These are phyloP conservation scores for Inonotus obliquus DNA, from an alignment of 1,284 basidiomycete genomes.

Conservation along the genomic window DNA sequence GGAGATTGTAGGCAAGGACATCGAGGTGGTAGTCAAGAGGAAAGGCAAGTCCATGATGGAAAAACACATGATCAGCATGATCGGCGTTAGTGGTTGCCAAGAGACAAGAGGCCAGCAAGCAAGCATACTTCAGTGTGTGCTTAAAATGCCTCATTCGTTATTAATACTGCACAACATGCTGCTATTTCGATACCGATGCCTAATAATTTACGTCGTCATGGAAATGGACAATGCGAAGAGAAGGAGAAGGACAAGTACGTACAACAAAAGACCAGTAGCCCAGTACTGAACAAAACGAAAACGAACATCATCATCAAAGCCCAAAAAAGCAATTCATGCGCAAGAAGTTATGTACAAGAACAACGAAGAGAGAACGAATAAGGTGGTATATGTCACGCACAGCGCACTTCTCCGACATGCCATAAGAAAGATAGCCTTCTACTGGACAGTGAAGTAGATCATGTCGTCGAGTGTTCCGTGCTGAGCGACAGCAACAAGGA, in stretches of 20 bases:
- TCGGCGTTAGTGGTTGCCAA: neutral
- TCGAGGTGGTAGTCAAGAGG: neutral
- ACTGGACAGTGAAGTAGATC: slow-evolving; percentile 50
- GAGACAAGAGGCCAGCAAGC: neutral
- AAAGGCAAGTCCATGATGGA: neutral
- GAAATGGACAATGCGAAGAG: neutral
- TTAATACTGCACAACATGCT: neutral
- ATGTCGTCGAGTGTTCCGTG: slow-evolving; percentile 59
- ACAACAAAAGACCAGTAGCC: neutral
- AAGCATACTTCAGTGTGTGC: neutral
- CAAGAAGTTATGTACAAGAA: neutral
- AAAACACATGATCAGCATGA: neutral
- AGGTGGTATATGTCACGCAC: neutral
- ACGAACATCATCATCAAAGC: neutral
- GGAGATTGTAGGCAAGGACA: neutral
- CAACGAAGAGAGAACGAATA: neutral
- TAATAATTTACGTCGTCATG: neutral
- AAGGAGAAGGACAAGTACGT: neutral
- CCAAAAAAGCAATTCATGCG: neutral
- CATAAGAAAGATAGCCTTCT: neutral
- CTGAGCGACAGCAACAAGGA: slow-evolving; percentile 48
- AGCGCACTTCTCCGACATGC: neutral
- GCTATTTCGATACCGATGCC: too few species aligned
- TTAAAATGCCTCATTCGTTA: neutral
- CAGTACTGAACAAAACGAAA: neutral